phyloP scores from a whole-genome alignment of 768 basidiomycete species.

The Sporobolomyces pararoseus region DNA sequence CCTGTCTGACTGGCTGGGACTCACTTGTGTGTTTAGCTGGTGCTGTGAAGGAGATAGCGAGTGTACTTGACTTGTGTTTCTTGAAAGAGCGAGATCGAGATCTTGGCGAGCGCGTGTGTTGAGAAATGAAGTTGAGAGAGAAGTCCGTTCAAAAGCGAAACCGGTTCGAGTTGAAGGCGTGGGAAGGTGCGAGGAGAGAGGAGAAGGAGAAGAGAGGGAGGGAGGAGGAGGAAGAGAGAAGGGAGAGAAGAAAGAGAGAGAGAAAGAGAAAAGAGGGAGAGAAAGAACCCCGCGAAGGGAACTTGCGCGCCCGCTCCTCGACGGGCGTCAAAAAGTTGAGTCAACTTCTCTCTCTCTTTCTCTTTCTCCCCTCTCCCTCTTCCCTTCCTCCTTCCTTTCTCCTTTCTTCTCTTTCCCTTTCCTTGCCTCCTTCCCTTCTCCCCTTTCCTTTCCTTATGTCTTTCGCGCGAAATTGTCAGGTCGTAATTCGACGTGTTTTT shows the following conservation, averaged over 20 bases:
- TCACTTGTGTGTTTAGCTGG: no score
- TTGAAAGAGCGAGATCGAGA: background rate
- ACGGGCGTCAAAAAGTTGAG: no score
- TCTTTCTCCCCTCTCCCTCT: background rate
- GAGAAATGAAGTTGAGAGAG: background rate
- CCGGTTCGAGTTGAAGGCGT: constrained; percentile 15
- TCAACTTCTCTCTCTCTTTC: background rate
- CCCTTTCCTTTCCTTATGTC: background rate
- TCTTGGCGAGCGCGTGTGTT: background rate
- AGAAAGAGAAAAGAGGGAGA: no score
- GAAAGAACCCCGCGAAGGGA: no score
- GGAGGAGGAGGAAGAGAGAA: background rate
- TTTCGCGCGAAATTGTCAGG: no score
- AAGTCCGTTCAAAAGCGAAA: constrained; percentile 11
- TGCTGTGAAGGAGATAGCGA: background rate
- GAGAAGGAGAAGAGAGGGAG: background rate
- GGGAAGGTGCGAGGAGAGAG: background rate
- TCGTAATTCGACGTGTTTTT: no score
- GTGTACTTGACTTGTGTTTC: background rate
- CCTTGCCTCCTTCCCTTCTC: background rate
- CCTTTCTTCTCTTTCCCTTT: background rate
- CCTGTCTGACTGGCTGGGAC: no score
- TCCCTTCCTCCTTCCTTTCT: background rate
- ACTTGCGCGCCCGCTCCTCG: no score
- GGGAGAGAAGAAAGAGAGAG: background rate